Base-by-base conservation (phyloP, 176 grass and related monocot species). In the Musa acuminata region DNA sequence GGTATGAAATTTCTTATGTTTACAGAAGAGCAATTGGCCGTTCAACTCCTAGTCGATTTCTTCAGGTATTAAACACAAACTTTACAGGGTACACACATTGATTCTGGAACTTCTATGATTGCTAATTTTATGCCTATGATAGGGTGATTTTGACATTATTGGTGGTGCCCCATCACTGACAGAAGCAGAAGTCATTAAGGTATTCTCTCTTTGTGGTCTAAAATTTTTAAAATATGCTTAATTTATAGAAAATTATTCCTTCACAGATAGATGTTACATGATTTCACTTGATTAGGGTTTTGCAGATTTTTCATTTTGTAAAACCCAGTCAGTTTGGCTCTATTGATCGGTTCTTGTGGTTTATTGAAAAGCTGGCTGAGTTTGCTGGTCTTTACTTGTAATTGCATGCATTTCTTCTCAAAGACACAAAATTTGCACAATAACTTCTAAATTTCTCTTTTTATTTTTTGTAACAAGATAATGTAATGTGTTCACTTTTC, bases 141-240 rank as follows among this genome's bases (percentile, higher is more conserved):
- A 98, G 94, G 88, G 90, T 83, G 94, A 98, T 89, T 98, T 98
- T 78, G 90, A 93, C 86, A 91, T 98, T 78, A 77, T 98, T 82
- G 94, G 94, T 72, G 94, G 94, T 80, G 78, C 85, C 77, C 81
- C 83, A 77, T 72, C 88, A 23, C 88, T 98, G 79, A 84, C 87
- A 64, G 90, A 98, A 67, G 90, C 90, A 16, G 94, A 98, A 85
- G 83, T 80, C 67, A 76, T 93, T 21, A 98, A 93, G 90, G 94
- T 98, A 87, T 70, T 27, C 14, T 67, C 67, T 84, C 16, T 87
- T 64, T 73, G 6, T 64, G 21, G 2, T 64, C 9, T 20, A 9
- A 24, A 27, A 48, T 69, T 17, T 14, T 58, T 43, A 13, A 13
- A 25, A 13, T 68, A 27, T 68, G 5, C 53, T 2, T 66, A 13